phyloP scores from a whole-genome alignment of 768 basidiomycete genomes.

The Pholiota conissans region DNA sequence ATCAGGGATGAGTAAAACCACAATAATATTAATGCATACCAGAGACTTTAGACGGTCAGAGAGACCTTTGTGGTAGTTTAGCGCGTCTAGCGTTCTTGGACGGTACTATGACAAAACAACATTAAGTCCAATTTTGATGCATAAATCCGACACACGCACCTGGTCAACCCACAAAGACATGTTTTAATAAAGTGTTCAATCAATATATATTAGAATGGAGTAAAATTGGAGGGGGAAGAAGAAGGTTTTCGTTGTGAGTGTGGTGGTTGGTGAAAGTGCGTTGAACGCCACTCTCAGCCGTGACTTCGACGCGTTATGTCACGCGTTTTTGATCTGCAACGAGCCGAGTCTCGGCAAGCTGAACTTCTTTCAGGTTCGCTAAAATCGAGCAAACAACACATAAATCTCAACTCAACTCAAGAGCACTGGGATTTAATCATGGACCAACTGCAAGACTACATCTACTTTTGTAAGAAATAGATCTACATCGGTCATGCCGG shows the following conservation, averaged over 20 bases:
- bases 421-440: no score
- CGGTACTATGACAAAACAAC: conserved; percentile 57
- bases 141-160: conserved; percentile 30
- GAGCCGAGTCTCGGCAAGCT: conserved; percentile 9
- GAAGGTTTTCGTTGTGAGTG: neutral
- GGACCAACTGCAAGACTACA: no score
- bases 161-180: conserved; percentile 78
- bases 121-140: conserved; percentile 6
- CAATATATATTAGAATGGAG: neutral
- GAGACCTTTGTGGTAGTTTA: conserved; percentile 86
- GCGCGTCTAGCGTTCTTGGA: conserved; percentile 77
- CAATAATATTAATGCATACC: conserved; percentile 36
- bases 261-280: neutral
- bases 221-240: neutral
- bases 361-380: no score
- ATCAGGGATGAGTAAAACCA: conserved; percentile 1
- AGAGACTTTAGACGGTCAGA: conserved; percentile 80
- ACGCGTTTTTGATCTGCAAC: conserved; percentile 10
- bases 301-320: conserved; percentile 22
- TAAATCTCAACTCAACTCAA: no score
- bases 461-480: no score
- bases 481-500: no score
- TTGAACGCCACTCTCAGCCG: conserved; percentile 1
- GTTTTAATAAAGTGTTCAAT: neutral
- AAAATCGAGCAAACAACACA: no score